A percentile compares a stretch with the other conserved stretches of the same genome.
These are phyloP conservation scores for Aspergillus pseudotamarii DNA, from an alignment of 2,329 filamentous ascomycete genomes.

Conservation along the genomic window DNA sequence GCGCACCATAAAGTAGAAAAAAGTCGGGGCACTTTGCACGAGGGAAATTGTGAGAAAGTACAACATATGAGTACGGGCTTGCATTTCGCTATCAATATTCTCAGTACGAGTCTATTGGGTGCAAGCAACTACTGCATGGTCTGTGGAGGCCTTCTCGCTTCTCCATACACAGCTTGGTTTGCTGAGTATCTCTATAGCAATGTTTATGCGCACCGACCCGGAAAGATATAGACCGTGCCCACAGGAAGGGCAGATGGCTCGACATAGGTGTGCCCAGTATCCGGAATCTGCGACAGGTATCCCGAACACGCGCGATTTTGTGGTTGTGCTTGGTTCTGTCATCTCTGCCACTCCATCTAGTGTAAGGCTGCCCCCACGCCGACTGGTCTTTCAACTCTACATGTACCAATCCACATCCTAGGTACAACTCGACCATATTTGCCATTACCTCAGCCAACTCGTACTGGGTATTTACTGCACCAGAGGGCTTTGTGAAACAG, in stretches of 20 bases:
- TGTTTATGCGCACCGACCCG: slow-evolving; percentile 34
- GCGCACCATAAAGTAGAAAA: background rate
- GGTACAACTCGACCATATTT: slow-evolving; percentile 26
- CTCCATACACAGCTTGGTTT: background rate
- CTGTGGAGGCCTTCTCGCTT: background rate
- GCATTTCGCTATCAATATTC: slow-evolving; percentile 39
- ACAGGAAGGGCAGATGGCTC: slow-evolving; percentile 31
- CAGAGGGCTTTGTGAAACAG: background rate
- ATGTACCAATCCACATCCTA: background rate
- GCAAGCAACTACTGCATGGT: slow-evolving; percentile 40
- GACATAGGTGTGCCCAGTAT: slow-evolving; percentile 33
- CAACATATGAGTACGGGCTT: slow-evolving; percentile 17
- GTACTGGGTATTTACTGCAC: slow-evolving; percentile 21
- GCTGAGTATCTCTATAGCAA: slow-evolving; percentile 21
- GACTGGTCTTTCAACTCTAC: background rate
- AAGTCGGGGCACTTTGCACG: background rate
- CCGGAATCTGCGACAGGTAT: slow-evolving; percentile 26
- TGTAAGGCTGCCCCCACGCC: background rate
- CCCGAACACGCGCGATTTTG: slow-evolving; percentile 4
- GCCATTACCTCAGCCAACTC: slow-evolving; percentile 19
- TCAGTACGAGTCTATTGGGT: slow-evolving; percentile 35
- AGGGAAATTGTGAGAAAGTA: background rate
- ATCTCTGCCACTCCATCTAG: slow-evolving; percentile 4
- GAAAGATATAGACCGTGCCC: slow-evolving; percentile 34
- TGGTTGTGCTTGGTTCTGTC: slow-evolving; percentile 11